Percentiles rank a stretch among this genome's conserved stretches.
Evolutionary conservation across 331 rosid genomes (phyloP).

Genomic region (Quercus phellos): DNA sequence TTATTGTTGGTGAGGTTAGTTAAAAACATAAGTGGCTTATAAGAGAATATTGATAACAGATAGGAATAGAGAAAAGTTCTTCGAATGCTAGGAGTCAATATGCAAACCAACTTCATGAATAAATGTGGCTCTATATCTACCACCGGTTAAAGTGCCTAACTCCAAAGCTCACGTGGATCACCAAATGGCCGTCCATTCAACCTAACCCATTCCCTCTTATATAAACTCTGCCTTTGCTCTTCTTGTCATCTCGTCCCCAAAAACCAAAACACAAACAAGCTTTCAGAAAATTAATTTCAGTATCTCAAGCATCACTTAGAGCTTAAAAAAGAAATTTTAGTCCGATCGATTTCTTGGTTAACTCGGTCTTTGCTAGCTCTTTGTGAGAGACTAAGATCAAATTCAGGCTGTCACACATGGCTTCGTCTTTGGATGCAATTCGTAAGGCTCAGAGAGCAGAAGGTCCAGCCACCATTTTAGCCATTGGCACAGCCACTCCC

Average conservation of each 20-base stretch:
- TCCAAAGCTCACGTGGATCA: background rate
- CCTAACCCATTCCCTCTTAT: background rate
- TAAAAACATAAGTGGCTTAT: no score
- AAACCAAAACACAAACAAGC: no score
- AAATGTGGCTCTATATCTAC: background rate
- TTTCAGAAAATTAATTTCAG: background rate
- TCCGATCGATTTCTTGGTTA: background rate
- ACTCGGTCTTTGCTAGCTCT: background rate
- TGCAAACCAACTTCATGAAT: no score
- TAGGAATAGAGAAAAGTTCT: no score
- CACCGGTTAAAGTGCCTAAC: background rate
- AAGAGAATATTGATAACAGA: no score
- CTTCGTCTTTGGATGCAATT: slow-evolving; percentile 32
- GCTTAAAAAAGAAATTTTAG: no score
- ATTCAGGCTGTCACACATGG: slow-evolving; percentile 6
- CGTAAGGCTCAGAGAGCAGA: slow-evolving; percentile 45
- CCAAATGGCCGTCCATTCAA: slow-evolving; percentile 6
- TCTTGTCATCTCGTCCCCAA: no score
- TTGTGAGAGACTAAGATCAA: background rate
- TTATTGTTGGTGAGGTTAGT: no score
- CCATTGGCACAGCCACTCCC: slow-evolving; percentile 59
- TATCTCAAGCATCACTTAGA: background rate
- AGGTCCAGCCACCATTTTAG: slow-evolving; percentile 52
- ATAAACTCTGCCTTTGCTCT: background rate
- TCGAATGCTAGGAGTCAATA: no score